These are phyloP conservation scores for Cladosporium sp. DNA, from an alignment of 2,329 filamentous ascomycete species.

Conservation along the genomic window DNA sequence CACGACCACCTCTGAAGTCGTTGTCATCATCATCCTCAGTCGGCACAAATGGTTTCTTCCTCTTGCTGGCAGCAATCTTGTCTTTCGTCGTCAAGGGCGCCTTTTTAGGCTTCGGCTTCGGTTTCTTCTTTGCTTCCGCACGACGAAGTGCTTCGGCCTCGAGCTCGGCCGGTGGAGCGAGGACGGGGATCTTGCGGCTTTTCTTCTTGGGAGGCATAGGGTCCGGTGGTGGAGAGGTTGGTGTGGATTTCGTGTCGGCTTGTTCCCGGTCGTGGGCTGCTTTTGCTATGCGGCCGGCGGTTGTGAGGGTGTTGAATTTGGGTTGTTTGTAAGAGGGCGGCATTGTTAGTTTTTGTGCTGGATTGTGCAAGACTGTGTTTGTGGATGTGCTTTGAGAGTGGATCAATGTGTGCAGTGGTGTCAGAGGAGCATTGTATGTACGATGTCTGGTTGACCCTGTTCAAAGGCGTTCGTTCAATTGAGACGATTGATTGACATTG, in stretches of 20 bases:
- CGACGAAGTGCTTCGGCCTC: slow-evolving; percentile 10
- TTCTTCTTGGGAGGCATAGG: slow-evolving; percentile 13
- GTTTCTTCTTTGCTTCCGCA: slow-evolving; percentile 7
- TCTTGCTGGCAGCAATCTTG: not conserved
- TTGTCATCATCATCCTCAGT: not conserved
- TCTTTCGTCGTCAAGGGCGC: not conserved
- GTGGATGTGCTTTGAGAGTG: too few species aligned
- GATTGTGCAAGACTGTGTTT: too few species aligned
- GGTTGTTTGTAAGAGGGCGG: not conserved
- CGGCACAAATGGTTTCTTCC: not conserved
- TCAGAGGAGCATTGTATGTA: not conserved
- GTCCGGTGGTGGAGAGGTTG: not conserved
- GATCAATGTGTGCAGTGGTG: not conserved
- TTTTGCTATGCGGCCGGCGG: slow-evolving; percentile 21
- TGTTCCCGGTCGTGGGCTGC: slow-evolving; percentile 6
- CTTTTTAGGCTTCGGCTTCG: not conserved
- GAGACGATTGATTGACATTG: not conserved
- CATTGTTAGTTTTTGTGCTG: not conserved
- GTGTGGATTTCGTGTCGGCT: not conserved
- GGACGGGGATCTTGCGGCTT: not conserved
- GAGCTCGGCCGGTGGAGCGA: slow-evolving; percentile 4
- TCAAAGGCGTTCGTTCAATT: not conserved
- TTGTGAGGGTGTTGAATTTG: slow-evolving; percentile 22
- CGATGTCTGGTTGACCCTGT: not conserved
- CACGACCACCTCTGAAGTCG: not conserved